Base-by-base conservation (phyloP, 192 early-diverging fungal genomes). In the Haplosporangium gracile region DNA sequence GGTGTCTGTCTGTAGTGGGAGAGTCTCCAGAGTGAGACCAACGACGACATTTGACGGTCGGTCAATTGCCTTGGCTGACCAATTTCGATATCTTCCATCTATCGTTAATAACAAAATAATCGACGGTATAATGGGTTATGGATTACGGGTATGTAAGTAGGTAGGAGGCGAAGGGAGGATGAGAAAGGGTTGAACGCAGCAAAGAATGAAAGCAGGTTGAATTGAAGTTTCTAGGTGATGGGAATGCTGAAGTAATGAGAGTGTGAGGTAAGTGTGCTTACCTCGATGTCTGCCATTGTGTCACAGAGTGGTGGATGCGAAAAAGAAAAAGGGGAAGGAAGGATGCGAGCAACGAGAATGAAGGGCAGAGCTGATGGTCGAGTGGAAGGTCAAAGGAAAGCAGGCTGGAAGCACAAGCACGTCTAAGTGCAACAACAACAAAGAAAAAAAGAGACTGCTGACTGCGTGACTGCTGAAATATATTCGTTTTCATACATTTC, bases 1-100 rank as follows among this genome's bases (percentile, higher is more conserved):
- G 83, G 83, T 0, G 83, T 74, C 45, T 85, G 83, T 26, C 55
- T 80, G 70, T 77, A 85, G 78, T 85, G 83, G 40, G 39, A 51
- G 29, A 85, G 75, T 22, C 78, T 75, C 83, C 83, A 85, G 2
- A 85, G 76, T 6, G 78, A 76, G 60, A 80, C 75, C 43, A 85
- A n/a, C 15, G 55, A 69, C 5, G 74, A 10, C 78, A 85, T 68
- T 51, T 85, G 83, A 55, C 78, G 60, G 39, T 80, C 69, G 42
- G 68, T 77, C 55, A 85, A 26, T 60, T 85, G 78, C n/a, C 40
- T 85, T 34, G 77, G 70, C 38, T 60, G 75, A 26, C 43, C 40
- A 22, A 79, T 65, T 38, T 77, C 40, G 39, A 84, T 79, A 70
- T 70, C 77, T 45, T 84, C 77, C 57, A 79, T 76, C 82, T 84